These are phyloP conservation scores for Tetrastigma voinierianum DNA, from an alignment of 164 flowering plant genomes.

Conservation along the genomic window DNA sequence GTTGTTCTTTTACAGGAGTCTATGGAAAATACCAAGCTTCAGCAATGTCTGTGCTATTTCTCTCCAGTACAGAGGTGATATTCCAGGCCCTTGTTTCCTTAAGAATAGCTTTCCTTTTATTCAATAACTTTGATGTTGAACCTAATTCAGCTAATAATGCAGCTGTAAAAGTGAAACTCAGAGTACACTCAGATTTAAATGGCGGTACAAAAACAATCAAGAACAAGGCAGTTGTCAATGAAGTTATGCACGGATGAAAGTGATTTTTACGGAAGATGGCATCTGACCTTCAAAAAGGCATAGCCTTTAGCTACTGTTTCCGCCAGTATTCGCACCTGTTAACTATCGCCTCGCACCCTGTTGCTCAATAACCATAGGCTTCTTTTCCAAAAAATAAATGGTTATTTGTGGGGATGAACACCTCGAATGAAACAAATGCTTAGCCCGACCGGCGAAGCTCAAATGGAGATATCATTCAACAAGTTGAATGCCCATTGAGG, in stretches of 20 bases:
- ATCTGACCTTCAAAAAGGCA: slow-evolving; percentile 87
- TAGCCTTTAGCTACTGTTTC: slow-evolving; percentile 7
- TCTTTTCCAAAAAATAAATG: neutral
- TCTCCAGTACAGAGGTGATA: slow-evolving; percentile 78
- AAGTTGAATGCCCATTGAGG: slow-evolving; percentile 94
- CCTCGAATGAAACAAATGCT: slow-evolving; percentile 73
- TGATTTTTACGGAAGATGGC: slow-evolving; percentile 81
- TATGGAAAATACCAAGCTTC: slow-evolving; percentile 95
- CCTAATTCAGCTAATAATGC: slow-evolving; percentile 23
- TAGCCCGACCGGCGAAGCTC: slow-evolving; percentile 29
- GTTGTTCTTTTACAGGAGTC: slow-evolving; percentile 95
- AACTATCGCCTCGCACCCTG: too few species aligned
- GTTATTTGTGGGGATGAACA: slow-evolving; percentile 68
- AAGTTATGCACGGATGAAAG: slow-evolving; percentile 91
- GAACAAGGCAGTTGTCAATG: slow-evolving; percentile 95
- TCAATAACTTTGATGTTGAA: slow-evolving; percentile 7
- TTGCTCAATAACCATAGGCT: too few species aligned
- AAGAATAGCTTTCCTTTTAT: slow-evolving; percentile 1
- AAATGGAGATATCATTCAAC: slow-evolving; percentile 58
- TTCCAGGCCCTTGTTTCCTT: neutral
- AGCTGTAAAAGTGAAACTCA: slow-evolving; percentile 93
- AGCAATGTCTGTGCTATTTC: slow-evolving; percentile 96
- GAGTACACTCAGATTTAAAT: slow-evolving; percentile 90
- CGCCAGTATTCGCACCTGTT: too few species aligned
- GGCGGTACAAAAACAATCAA: slow-evolving; percentile 95